Base-by-base conservation (phyloP, 192 early-diverging fungal genomes). In the Backusella liffmaniae region DNA sequence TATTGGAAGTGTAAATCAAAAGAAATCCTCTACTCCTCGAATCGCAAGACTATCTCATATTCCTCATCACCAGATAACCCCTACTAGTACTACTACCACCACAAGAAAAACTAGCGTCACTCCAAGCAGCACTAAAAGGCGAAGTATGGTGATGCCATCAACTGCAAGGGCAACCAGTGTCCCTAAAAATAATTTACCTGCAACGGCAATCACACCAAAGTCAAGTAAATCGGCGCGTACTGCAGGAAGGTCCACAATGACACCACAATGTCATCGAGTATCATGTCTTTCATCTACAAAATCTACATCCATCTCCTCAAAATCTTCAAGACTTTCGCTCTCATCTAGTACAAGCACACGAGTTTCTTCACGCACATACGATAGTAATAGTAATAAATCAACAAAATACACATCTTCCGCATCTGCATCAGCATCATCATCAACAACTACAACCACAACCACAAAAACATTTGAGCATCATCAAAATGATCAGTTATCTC, bases 151-250 rank as follows among this genome's bases (percentile, higher is more conserved):
- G 56, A 62, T 62, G 56, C 9, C 56, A 62, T 62, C 56, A 26
- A 29, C 56, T 62, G 56, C 56, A 62, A 62, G 56, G 56, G 56
- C 56, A 13, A 62, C 56, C 56, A 62, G 23, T 62, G 56, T 62
- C 56, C 56, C 56, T 29, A 62, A 62, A 62, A 62, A 62, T 10
- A 62, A 62, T 29, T 12, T 4, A 29, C 26, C 56, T 62, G 56
- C 23, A 62, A 62, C 56, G 3, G 7, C 56, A 62, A 62, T 62
- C 8, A 26, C 56, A 26, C 56, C 56, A 62, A 23, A 62, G 56
- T 62, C 56, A 62, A 62, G 56, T 62, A 62, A 62, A 62, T 62
- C 56, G 26, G 56, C 56, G 1, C 56, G 21, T 29, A 62, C 56
- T 62, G 56, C 23, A 62, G 23, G 23, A 62, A 62, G 56, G 4